Conservation (phyloP, 73 alveolate species). For the Paramecium sexaurelia region DNA sequence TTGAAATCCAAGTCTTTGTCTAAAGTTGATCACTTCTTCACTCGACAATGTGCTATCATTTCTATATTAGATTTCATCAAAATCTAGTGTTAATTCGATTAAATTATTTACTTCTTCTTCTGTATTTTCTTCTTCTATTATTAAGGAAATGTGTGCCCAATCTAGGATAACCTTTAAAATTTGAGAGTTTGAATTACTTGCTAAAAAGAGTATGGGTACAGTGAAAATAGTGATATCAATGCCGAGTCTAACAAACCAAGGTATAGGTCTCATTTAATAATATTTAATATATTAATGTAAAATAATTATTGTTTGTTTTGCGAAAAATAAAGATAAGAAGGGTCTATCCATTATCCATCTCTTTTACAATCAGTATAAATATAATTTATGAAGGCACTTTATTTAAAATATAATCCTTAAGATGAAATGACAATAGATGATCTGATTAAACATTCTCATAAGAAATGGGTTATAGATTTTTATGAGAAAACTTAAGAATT, state of each 20-base stretch:
- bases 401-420: neutral
- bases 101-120: constrained; percentile 31
- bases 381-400: neutral
- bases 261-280: constrained; percentile 40
- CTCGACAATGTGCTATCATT: constrained; percentile 16
- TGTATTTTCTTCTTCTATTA: constrained; percentile 35
- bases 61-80: constrained; percentile 15
- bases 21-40: constrained; percentile 10
- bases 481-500: neutral
- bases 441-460: neutral
- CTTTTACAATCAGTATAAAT: neutral
- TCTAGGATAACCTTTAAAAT: constrained; percentile 12
- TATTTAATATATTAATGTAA: neutral
- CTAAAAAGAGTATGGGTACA: neutral
- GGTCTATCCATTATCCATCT: neutral
- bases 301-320: constrained; percentile 39
- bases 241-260: constrained; percentile 38
- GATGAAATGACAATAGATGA: constrained; percentile 7
- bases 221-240: neutral
- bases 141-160: constrained; percentile 28
- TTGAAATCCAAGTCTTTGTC: neutral
- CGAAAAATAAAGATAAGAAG: neutral
- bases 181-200: neutral
- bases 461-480: constrained; percentile 33
- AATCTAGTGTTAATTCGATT: constrained; percentile 3